phyloP scores from a whole-genome alignment of 2,329 filamentous ascomycete genomes.

The Xylaria sp. region DNA sequence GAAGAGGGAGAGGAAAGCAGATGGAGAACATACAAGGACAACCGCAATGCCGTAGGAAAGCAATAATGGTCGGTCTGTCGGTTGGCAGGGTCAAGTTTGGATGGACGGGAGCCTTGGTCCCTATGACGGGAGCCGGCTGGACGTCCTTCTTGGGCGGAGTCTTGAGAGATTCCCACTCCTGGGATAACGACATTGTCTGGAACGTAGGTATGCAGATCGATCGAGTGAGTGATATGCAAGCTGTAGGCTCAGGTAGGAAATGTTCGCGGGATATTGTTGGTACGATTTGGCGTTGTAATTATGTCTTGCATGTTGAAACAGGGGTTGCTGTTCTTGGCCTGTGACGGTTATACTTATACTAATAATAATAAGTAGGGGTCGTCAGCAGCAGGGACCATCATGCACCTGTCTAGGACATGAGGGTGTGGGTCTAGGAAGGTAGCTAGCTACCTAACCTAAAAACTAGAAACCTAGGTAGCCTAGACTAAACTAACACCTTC shows the following conservation, averaged over 20 bases:
- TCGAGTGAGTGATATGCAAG: slow-evolving; percentile 6
- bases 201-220: slow-evolving; percentile 9
- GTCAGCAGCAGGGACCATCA: neutral
- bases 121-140: slow-evolving; percentile 61
- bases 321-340: slow-evolving; percentile 10
- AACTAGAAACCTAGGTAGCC: neutral
- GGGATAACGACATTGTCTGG: slow-evolving; percentile 43
- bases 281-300: slow-evolving; percentile 3
- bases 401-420: neutral
- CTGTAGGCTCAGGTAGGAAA: neutral
- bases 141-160: slow-evolving; percentile 55
- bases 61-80: slow-evolving; percentile 67
- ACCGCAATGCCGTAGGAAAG: slow-evolving; percentile 78
- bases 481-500: no score
- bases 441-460: no score
- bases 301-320: slow-evolving; percentile 32
- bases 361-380: no score
- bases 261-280: slow-evolving; percentile 18
- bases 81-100: slow-evolving; percentile 62
- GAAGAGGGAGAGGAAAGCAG: neutral
- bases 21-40: slow-evolving; percentile 70
- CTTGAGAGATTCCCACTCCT: slow-evolving; percentile 56
- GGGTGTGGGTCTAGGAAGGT: neutral
- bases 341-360: neutral
- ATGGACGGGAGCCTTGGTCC: slow-evolving; percentile 65